Base-by-base conservation (phyloP, 306 rosid species). In the Ziziphus jujuba region DNA sequence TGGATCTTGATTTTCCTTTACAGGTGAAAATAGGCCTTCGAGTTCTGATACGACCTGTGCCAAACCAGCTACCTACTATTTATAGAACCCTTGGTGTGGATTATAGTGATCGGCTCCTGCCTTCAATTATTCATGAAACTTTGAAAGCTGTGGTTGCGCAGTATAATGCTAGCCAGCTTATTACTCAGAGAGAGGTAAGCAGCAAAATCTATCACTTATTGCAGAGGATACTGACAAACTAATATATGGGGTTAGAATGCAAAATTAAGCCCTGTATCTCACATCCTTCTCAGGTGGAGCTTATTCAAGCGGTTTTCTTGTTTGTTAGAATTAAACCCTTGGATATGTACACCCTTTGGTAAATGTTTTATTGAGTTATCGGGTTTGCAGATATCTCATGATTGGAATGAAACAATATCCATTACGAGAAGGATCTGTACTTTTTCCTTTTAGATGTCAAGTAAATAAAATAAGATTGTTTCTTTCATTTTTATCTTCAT, bases 121-220 rank as follows among this genome's bases (percentile, higher is more conserved):
- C 96, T 75, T 92, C 96, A 61, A 89, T 87, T 58, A 79, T 87
- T 47, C 89, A 92, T 45, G 95, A 89, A 81, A 89, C 98, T 80
- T 84, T 87, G 78, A 87, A 89, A 84, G 75, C 92, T 72, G 96
- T 92, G 69, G 91, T 92, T 62, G 98, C 96, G 28, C 92, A 71
- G 61, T 89, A 85, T 55, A 89, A 89, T 74, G 98, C 96, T 73
- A 87, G 98, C 76, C 96, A 89, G 77, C 98, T 92, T 60, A 79
- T 87, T 60, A 92, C 98, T 52, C 98, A 84, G 82, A 87, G 96
- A 82, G 96, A 89, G 95, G 98, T 87, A 65, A 68, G 50, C 56
- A 60, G 52, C 16, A 13, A 36, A 22, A 57, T 15, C 40, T 75
- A 1, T 65, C 19, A 2, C 57, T 40, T 49, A 50, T 28, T 28